These are phyloP conservation scores for Aegilops umbellulata DNA, from an alignment of 176 grass and related monocot genomes.

Conservation along the genomic window DNA sequence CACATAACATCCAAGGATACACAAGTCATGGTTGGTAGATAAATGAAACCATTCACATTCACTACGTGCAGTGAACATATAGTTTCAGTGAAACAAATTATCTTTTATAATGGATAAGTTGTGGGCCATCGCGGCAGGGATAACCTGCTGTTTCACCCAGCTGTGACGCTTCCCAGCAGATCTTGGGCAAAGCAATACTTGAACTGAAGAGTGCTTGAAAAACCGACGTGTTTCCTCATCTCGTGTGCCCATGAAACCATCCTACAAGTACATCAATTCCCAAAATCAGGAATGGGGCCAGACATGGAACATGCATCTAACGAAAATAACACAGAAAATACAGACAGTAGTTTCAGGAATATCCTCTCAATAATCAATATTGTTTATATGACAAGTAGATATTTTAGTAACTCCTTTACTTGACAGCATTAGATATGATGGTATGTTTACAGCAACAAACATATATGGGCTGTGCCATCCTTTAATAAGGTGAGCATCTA, in stretches of 20 bases:
- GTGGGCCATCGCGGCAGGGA: conserved; percentile 8
- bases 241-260: conserved; percentile 73
- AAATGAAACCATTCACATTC: background rate
- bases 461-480: background rate
- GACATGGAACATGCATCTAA: background rate
- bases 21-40: background rate
- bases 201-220: conserved; percentile 94
- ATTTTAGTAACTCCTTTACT: conserved; percentile 2
- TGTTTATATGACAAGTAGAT: background rate
- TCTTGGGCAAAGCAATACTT: conserved; percentile 73
- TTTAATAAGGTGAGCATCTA: conserved; percentile 5
- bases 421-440: background rate
- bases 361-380: conserved; percentile 6
- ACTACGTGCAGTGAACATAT: background rate
- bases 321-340: background rate
- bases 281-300: conserved; percentile 11
- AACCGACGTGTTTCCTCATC: conserved; percentile 78
- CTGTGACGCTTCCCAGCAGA: conserved; percentile 76
- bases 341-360: background rate
- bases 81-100: conserved; percentile 4
- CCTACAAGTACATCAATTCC: conserved; percentile 32
- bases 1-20: background rate
- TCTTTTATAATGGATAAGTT: conserved; percentile 14
- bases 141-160: conserved; percentile 79
- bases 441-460: background rate